These are phyloP conservation scores for Barbatosphaeria neglecta DNA, from an alignment of 495 filamentous ascomycete genomes.

Conservation along the genomic window DNA sequence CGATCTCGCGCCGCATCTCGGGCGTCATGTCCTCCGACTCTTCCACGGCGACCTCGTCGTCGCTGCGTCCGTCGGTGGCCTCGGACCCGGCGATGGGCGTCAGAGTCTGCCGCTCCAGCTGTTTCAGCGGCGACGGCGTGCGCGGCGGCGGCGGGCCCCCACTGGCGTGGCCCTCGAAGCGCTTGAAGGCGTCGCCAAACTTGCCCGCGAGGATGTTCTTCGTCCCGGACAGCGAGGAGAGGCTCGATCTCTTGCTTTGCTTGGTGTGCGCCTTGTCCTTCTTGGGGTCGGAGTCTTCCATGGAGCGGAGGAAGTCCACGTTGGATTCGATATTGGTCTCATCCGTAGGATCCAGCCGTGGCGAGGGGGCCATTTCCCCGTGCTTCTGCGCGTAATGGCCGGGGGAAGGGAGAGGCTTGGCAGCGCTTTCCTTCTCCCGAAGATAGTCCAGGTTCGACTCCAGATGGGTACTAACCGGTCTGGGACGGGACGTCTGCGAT, in stretches of 20 bases:
- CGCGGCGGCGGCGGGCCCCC: conserved; percentile 28
- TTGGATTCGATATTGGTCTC: conserved; percentile 69
- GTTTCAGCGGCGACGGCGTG: conserved; percentile 44
- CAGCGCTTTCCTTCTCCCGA: conserved; percentile 46
- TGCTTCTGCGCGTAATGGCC: conserved; percentile 23
- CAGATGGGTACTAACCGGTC: conserved; percentile 55
- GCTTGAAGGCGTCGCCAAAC: conserved; percentile 91
- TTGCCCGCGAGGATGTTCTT: conserved; percentile 81
- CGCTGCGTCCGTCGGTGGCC: conserved; percentile 55
- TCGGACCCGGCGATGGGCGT: conserved; percentile 71
- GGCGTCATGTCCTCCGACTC: conserved; percentile 66
- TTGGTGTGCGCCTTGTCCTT: conserved; percentile 59
- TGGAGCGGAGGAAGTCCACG: conserved; percentile 73
- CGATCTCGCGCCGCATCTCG: conserved; percentile 83
- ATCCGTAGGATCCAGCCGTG: conserved; percentile 36
- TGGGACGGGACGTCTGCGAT: conserved; percentile 11
- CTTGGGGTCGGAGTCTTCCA: conserved; percentile 59
- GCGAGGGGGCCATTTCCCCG: conserved; percentile 23
- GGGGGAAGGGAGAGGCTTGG: conserved; percentile 22
- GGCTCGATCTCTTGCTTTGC: conserved; percentile 69
- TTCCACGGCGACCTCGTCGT: conserved; percentile 48
- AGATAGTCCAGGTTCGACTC: conserved; percentile 67
- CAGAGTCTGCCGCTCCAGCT: conserved; percentile 40
- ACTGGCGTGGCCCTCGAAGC: conserved; percentile 63
- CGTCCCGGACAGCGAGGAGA: conserved; percentile 68